Evolutionary conservation across 176 grass and related monocot species (phyloP).

Genomic region (Rhipidocladum racemiflorum): DNA sequence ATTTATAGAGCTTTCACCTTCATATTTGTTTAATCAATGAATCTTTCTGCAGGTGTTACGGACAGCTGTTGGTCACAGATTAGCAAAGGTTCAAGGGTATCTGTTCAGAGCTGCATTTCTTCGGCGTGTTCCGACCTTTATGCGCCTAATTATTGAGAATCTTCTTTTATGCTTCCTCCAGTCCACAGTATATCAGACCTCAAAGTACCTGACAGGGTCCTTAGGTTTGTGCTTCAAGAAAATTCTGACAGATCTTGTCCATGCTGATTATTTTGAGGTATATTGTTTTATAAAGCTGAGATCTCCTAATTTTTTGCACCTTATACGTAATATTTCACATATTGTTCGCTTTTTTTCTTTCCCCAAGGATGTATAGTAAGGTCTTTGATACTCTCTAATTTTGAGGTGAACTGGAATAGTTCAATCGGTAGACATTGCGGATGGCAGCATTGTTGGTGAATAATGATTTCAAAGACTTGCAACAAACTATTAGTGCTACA

Average conservation of each 20-base stretch:
- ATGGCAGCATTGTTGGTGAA: background rate
- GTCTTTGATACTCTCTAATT: background rate
- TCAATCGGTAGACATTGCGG: background rate
- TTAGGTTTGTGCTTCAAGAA: conserved; percentile 90
- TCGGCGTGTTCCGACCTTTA: conserved; percentile 70
- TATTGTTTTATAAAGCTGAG: conserved; percentile 14
- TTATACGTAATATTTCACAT: background rate
- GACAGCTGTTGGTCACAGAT: conserved; percentile 80
- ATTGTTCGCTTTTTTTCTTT: background rate
- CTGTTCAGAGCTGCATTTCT: conserved; percentile 89
- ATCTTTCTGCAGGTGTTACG: conserved; percentile 70
- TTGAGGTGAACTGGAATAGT: background rate
- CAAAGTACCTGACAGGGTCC: conserved; percentile 84
- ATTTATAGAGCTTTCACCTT: background rate
- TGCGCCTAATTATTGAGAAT: conserved; percentile 83
- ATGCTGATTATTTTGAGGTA: conserved; percentile 98
- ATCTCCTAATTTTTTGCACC: background rate
- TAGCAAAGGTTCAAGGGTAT: conserved; percentile 96
- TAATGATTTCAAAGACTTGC: background rate
- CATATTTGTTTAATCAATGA: background rate
- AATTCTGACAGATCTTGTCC: conserved; percentile 88
- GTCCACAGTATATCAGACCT: conserved; percentile 72
- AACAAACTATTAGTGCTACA: background rate
- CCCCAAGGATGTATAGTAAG: background rate
- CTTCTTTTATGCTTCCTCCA: conserved; percentile 93